Evolutionary conservation across 306 rosid genomes (phyloP).

Genomic region (Citrullus colocynthis): DNA sequence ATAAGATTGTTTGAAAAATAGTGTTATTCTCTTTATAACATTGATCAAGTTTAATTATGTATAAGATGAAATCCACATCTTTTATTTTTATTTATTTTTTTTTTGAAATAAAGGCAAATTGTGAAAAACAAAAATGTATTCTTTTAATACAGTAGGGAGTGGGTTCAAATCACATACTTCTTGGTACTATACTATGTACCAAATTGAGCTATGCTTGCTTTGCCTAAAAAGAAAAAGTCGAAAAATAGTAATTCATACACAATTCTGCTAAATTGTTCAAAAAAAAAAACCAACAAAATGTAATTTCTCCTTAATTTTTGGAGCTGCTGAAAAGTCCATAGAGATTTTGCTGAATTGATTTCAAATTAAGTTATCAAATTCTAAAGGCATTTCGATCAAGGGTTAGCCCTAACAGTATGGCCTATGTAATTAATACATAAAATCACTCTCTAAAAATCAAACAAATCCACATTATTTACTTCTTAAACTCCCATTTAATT

Average conservation of each 20-base stretch:
- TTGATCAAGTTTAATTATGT: not conserved
- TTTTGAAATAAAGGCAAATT: too few relatives aligned
- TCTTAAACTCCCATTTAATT: not conserved
- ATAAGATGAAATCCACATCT: not conserved
- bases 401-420: not conserved
- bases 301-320: not conserved
- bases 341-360: not conserved
- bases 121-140: too few relatives aligned
- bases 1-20: not conserved
- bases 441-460: not conserved
- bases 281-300: not conserved
- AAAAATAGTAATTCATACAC: not conserved
- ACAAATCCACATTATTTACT: not conserved
- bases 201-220: too few relatives aligned
- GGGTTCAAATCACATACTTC: too few relatives aligned
- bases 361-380: not conserved
- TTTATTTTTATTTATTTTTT: not conserved
- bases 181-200: too few relatives aligned
- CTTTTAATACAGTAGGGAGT: too few relatives aligned
- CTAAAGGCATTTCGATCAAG: not conserved
- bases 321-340: not conserved
- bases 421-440: not conserved
- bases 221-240: too few relatives aligned
- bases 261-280: not conserved
- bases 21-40: not conserved